phyloP scores from a whole-genome alignment of 768 basidiomycete species.

The Agaricus bisporus region DNA sequence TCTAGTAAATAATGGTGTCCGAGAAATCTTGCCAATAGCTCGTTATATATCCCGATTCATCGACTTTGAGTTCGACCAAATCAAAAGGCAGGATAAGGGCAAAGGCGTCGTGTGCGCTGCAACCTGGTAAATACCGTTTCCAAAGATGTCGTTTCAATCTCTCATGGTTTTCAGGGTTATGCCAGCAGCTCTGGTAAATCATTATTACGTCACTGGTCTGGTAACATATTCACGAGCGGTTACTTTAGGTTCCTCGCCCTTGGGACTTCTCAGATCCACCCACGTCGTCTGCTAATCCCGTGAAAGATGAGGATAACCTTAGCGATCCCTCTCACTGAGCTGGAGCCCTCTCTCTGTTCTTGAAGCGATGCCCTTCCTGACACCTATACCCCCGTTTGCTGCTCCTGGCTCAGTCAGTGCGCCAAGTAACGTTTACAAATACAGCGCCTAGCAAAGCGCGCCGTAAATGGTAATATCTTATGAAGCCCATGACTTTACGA shows the following conservation, averaged over 20 bases:
- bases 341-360: neutral
- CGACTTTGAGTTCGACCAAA: constrained; percentile 66
- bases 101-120: constrained; percentile 83
- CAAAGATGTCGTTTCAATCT: neutral
- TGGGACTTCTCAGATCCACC: constrained; percentile 66
- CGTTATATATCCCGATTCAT: constrained; percentile 78
- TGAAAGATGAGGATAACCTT: constrained; percentile 11
- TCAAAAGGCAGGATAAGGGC: constrained; percentile 59
- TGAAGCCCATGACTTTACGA: neutral
- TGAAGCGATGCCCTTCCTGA: constrained; percentile 5
- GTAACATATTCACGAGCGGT: neutral
- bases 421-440: neutral
- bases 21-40: constrained; percentile 79
- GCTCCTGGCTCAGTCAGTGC: neutral
- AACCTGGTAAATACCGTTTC: constrained; percentile 60
- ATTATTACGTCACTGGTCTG: neutral
- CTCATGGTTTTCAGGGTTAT: constrained; percentile 46
- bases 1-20: constrained; percentile 64
- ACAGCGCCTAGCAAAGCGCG: neutral
- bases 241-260: constrained; percentile 51
- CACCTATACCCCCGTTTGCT: neutral
- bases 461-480: neutral
- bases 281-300: constrained; percentile 11
- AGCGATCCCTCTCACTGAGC: too few relatives aligned
- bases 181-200: constrained; percentile 62